Percentiles rank a stretch among this genome's conserved stretches.
phyloP scores from a whole-genome alignment of 495 filamentous ascomycete genomes.

The Cenococcum geophilum region DNA sequence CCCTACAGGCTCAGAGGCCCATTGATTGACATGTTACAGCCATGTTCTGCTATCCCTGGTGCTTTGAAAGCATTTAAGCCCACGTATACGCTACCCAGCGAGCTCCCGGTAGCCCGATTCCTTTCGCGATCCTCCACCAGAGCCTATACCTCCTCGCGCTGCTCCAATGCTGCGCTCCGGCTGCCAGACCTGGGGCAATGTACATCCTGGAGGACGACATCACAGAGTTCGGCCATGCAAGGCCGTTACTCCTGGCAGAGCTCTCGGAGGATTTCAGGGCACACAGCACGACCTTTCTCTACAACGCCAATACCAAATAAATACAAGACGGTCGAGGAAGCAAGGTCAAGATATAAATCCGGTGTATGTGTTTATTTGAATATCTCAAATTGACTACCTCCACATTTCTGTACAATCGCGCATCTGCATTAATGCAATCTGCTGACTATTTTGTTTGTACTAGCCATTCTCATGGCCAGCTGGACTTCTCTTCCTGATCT shows the following conservation, averaged over 20 bases:
- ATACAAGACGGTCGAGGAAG: slow-evolving; percentile 28
- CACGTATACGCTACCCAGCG: neutral
- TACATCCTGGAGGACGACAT: neutral
- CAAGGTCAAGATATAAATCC: slow-evolving; percentile 20
- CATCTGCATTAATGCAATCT: no score
- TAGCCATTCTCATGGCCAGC: slow-evolving; percentile 89
- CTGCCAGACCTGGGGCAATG: neutral
- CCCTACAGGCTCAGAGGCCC: neutral
- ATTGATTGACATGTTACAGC: neutral
- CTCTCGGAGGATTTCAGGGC: neutral
- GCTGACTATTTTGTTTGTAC: neutral
- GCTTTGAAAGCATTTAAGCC: neutral
- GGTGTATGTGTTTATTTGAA: slow-evolving; percentile 17
- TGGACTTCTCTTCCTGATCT: slow-evolving; percentile 74
- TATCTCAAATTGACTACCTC: no score
- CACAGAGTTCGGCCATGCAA: neutral
- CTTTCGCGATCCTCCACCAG: slow-evolving; percentile 1
- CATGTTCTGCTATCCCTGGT: neutral
- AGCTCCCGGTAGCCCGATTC: neutral
- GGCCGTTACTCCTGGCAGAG: neutral
- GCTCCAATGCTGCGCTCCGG: neutral
- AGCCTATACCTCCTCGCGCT: neutral
- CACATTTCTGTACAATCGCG: no score
- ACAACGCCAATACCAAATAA: neutral
- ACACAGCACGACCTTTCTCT: neutral